Base-by-base conservation (phyloP, 139 green algal genomes). In the Tetraselmis striata region DNA sequence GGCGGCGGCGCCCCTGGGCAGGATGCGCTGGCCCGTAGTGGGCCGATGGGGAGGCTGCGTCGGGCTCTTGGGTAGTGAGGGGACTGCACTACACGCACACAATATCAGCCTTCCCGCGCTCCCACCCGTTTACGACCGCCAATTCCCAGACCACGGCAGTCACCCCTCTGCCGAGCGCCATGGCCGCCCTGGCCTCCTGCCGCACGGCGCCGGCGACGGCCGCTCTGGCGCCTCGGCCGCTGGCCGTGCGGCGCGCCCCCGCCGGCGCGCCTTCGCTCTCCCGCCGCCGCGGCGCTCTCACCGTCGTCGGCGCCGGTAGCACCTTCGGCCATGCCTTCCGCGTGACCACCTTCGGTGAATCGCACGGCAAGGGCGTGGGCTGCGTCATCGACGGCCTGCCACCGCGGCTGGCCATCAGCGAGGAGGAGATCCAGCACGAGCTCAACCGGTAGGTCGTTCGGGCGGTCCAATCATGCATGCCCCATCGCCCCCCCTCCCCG, bases 301-400 rank as follows among this genome's bases (percentile, higher is more conserved):
- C 5, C 11, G 81, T 89, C 28, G 18, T 28, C 1, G 89, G 87
- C 0, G 87, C 89, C 28, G 96, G 93, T 79, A 98, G 88, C 89
- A 97, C 91, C 0, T 99, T 98, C 80, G 96, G 96, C 26, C 90
- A 86, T 22, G 84, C 84, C 29, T 99, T 99, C 83, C 85, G 95
- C 1, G 96, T 99, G 11, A 98, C 95, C 31, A 99, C 97, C 0
- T 99, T 98, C 82, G 97, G 97, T 29, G 96, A 99, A 80, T 95
- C 88, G 0, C 97, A 99, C 59, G 97, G 97, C 31, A 95, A 95
- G 81, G 95, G 93, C 75, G 97, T 99, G 2, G 97, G 97, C 82
- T 99, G 96, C 84, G 92, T 99, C 25, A 89, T 99, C 23, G 97
- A 99, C 84, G 97, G 97, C 59, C 92, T 96, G 32, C 97, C 97